Percentiles rank a stretch among this genome's conserved stretches.
phyloP scores from a whole-genome alignment of 805 yeast species.

The Yarrowia sp. region DNA sequence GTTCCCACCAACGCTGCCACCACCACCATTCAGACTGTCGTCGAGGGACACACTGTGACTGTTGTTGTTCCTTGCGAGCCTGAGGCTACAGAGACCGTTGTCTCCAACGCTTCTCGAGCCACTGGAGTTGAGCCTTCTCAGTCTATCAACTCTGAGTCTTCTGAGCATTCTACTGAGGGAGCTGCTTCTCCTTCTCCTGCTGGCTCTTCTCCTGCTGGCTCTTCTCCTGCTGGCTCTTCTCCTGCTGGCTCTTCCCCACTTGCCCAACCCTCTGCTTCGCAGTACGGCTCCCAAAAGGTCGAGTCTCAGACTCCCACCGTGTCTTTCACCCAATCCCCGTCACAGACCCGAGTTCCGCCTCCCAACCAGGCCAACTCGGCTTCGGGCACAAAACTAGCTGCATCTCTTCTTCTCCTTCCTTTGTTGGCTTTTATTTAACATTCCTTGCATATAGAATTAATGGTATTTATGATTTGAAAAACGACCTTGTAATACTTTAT shows the following conservation, averaged over 20 bases:
- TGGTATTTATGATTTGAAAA: not conserved
- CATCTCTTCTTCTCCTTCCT: slow-evolving; percentile 27
- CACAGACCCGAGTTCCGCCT: not conserved
- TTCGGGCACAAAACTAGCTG: slow-evolving; percentile 2
- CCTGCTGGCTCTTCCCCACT: not conserved
- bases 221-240: not conserved
- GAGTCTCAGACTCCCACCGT: slow-evolving; percentile 12
- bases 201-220: not conserved
- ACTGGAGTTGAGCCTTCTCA: not conserved
- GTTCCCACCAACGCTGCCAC: not conserved
- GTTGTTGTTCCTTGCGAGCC: slow-evolving; percentile 7
- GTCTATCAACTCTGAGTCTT: not conserved
- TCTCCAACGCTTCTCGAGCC: not conserved
- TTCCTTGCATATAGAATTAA: slow-evolving; percentile 20
- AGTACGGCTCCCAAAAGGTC: slow-evolving; percentile 1
- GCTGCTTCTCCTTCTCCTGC: not conserved
- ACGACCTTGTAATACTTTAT: not conserved
- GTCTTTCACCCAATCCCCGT: not conserved
- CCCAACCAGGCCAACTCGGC: slow-evolving; percentile 29
- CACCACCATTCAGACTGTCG: slow-evolving; percentile 2
- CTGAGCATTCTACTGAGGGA: not conserved
- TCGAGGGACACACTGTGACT: not conserved
- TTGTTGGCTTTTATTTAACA: slow-evolving; percentile 30
- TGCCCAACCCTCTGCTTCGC: not conserved
- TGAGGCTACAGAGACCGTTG: not conserved